Evolutionary conservation across 768 basidiomycete species (phyloP), one percentile per base, ranked within the genome.

Genomic region (Mrakia blollopis): DNA sequence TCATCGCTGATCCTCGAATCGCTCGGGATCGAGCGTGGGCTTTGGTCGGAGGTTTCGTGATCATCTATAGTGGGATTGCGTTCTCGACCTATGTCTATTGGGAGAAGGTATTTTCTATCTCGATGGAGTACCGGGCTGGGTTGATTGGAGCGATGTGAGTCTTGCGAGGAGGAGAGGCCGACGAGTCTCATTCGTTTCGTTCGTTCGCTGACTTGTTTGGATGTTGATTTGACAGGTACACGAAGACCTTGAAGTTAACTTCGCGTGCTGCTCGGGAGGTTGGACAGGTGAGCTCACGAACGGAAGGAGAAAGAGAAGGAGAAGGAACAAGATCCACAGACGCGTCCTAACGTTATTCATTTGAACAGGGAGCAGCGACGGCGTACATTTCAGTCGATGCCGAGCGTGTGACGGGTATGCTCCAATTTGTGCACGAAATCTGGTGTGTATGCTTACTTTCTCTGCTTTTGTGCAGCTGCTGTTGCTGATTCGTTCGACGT

Each of bases 31-130:
- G 61, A 13, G 76, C 54, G 11, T 77, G 76, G 76, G 76, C 70
- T 11, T 54, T 77, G 23, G 76, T 77, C 16, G 76, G 76, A 23
- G 76, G 37, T 5, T 77, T 77, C 44, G 41, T 77, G n/a, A 9
- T 57, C 50, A 70, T 76, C 75, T 76, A 70, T 57, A 16, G 30
- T 9, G n/a, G 21, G 11, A 39, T 76, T 25, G n/a, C 75, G 5
- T 30, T 76, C 39, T 67, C 67, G 23, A 76, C 67, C 0, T 30
- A 32, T 18, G 23, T 67, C 3, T 70, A 28, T 37, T 25, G n/a
- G 23, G 41, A 25, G n/a, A 23, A 30, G 23, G 44, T 74, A 3
- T 37, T 44, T 21, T 10, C 8, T 50, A 14, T 71, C 10, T 71
- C 67, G 50, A 69, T 76, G 6, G 32, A 70, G 57, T 28, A 41